A percentile compares a stretch with the other conserved stretches of the same genome.
These are phyloP conservation scores for Sarocladiaceae sp. DNA, from an alignment of 2,329 filamentous ascomycete species.

Conservation along the genomic window DNA sequence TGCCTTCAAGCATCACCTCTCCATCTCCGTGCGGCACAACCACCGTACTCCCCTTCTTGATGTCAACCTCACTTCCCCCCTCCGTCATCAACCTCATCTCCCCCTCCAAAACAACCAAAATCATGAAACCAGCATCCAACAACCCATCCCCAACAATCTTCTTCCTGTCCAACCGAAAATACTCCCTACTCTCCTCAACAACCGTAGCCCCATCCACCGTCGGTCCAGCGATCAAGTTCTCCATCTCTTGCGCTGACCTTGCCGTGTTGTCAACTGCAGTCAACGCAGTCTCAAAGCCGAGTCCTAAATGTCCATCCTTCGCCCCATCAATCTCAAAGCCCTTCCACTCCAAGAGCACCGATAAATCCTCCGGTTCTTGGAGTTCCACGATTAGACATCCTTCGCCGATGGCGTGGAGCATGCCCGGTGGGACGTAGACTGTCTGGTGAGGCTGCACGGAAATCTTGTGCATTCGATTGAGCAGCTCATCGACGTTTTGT, in stretches of 20 bases:
- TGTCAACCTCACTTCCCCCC: slow-evolving; percentile 2
- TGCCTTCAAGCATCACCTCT: neutral
- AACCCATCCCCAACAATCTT: slow-evolving; percentile 3
- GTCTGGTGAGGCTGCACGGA: slow-evolving; percentile 15
- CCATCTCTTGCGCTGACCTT: slow-evolving; percentile 11
- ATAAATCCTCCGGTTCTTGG: slow-evolving; percentile 17
- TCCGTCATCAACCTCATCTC: slow-evolving; percentile 9
- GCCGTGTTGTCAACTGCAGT: slow-evolving; percentile 14
- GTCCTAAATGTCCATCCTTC: slow-evolving; percentile 15
- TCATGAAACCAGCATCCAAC: slow-evolving; percentile 13
- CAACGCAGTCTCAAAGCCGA: slow-evolving; percentile 15
- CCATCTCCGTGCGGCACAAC: neutral
- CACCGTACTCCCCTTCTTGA: neutral
- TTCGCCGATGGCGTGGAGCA: slow-evolving; percentile 19
- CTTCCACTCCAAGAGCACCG: slow-evolving; percentile 16
- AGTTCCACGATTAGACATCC: slow-evolving; percentile 17
- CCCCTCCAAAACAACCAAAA: slow-evolving; percentile 14
- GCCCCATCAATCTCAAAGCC: slow-evolving; percentile 14
- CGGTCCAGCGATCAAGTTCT: slow-evolving; percentile 9
- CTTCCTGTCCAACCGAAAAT: slow-evolving; percentile 15
- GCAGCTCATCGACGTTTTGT: slow-evolving; percentile 12
- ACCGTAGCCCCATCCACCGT: slow-evolving; percentile 6
- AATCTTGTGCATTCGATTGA: slow-evolving; percentile 15
- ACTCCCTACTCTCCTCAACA: slow-evolving; percentile 11
- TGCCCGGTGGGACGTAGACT: slow-evolving; percentile 16